Base-by-base conservation (phyloP, 768 basidiomycete genomes). In the Vishniacozyma victoriae region DNA sequence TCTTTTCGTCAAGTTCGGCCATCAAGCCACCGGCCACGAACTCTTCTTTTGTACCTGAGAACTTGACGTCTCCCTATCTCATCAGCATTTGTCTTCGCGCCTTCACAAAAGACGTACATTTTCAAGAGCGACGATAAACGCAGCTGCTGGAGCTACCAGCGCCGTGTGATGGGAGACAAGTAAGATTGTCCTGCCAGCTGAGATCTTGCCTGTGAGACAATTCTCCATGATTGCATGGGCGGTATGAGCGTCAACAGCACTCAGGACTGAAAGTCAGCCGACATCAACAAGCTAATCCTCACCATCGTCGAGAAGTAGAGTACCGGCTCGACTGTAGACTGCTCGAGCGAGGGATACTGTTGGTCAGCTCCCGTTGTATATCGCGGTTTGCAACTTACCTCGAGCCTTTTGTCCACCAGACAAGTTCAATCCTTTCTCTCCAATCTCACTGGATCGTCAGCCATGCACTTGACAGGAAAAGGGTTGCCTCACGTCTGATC, bases 141-240 rank as follows among this genome's bases (percentile, higher is more conserved):
- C 75, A 1, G 92, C 88, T 24, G 80, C 84, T 1, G 86, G 81
- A 2, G 82, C 78, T 62, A 87, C 90, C 3, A 97, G 77, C 62
- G 90, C 86, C 26, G 95, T 86, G 63, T 93, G 90, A 64, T 99
- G 93, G 2, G 92, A 95, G 42, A 95, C 90, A 19, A 97, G 77
- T 37, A 96, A 77, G 41, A 93, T 74, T 0, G 92, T 95, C 39
- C 91, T 78, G 15, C 80, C 82, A n/a, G 74, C 71, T 66, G 90
- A 77, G 35, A 95, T 74, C 39, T 85, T 82, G 6, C 92, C 90
- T 54, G 78, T 76, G 18, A 97, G 75, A 59, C 88, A 91, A 44
- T 87, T 76, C 16, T 81, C 76, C 60, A 84, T 84, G 37, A 97
- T 79, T 72, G 87, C 85, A 55, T 84, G 81, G 0, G 89, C 85